Base-by-base conservation (phyloP, 2,329 filamentous ascomycete genomes). In the Tricladium varicosporioides region DNA sequence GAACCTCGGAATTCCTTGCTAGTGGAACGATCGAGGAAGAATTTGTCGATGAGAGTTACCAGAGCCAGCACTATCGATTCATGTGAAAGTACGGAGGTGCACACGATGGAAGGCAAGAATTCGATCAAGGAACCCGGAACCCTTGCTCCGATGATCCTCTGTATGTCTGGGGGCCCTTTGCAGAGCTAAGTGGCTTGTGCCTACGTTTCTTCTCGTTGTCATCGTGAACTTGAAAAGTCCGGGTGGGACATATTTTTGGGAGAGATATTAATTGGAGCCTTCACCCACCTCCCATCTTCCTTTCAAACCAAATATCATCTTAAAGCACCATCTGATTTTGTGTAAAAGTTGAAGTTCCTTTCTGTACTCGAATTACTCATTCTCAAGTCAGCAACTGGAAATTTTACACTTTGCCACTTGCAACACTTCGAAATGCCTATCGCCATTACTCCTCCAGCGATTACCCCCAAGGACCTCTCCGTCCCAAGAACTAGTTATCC, bases 381-480 rank as follows among this genome's bases (percentile, higher is more conserved):
- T 19, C 48, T 16, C 15, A 47, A 40, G 16, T 43, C 18, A 22
- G 48, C 22, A 18, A 47, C 15, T 18, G 54, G 18, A 47, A 43
- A 54, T 14, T 9, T 4, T 16, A 22, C 44, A 14, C 19, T 33
- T 33, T 47, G 18, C 42, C 42, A n/a, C 19, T 1, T 9, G 9
- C n/a, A 45, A 50, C 46, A 48, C 22, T 44, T 60, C 68, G 74
- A 64, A 5, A 76, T 77, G 73, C 74, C 74, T 66, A 63, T 68
- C 61, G 73, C 74, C 47, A 63, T 73, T 51, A 71, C 70, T 47
- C 71, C 72, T 51, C 67, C 72, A 19, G 47, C 64, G 45, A 57
- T 67, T 33, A 63, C 63, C 54, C 63, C 57, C 31, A 74, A 75
- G 65, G 62, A 59, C 42, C 56, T 69, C 11, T 49, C 58, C 32